Evolutionary conservation across 2,329 filamentous ascomycete species (phyloP).

Genomic region (Cytospora paraplurivora): DNA sequence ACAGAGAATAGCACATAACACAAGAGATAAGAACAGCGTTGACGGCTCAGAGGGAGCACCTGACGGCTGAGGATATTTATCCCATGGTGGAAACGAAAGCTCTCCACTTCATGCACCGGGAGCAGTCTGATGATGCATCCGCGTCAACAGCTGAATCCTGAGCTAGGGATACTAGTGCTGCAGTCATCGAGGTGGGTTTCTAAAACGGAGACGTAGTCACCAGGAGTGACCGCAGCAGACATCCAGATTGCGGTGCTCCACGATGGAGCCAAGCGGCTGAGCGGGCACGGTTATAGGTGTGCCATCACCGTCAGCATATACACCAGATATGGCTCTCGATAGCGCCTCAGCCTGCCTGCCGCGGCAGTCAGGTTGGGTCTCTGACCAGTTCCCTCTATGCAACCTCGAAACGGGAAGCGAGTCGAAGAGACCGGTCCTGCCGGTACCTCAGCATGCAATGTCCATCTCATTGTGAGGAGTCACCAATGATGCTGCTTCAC

Average conservation of each 20-base stretch:
- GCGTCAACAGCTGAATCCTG: conserved; percentile 10
- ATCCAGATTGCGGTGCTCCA: neutral
- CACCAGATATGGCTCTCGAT: neutral
- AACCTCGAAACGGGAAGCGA: neutral
- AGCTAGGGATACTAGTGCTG: conserved; percentile 4
- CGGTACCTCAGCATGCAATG: neutral
- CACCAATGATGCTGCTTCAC: neutral
- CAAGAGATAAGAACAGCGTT: neutral
- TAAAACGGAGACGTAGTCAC: neutral
- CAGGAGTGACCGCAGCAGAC: conserved; percentile 12
- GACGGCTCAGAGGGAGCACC: neutral
- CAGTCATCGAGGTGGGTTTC: conserved; percentile 5
- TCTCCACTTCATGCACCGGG: neutral
- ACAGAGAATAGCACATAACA: neutral
- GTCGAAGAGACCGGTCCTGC: no score
- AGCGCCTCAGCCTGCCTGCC: neutral
- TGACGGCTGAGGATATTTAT: conserved; percentile 11
- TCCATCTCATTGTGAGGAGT: neutral
- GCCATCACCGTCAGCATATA: conserved; percentile 8
- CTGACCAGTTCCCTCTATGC: neutral
- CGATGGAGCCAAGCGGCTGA: conserved; percentile 8
- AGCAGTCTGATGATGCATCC: conserved; percentile 5
- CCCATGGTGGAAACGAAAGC: neutral
- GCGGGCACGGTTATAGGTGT: conserved; percentile 9
- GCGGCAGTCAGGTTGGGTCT: neutral